Evolutionary conservation across 2,329 filamentous ascomycete genomes (phyloP).

Genomic region (Aspergillus quadricinctus): DNA sequence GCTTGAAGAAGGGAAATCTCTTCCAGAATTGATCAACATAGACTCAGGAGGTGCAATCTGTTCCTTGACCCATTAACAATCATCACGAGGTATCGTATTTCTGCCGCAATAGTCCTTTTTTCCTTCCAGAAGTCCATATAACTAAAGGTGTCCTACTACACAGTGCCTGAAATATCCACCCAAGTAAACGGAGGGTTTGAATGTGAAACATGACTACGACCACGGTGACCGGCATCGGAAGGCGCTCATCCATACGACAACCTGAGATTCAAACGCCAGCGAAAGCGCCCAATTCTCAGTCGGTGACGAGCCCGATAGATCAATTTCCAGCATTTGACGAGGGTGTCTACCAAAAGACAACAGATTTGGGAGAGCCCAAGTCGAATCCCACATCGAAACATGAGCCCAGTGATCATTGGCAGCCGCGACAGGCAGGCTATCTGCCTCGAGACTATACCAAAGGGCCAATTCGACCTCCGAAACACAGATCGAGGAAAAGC

Average conservation of each 20-base stretch:
- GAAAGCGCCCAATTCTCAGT: constrained; percentile 25
- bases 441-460: constrained; percentile 41
- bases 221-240: constrained; percentile 36
- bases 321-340: constrained; percentile 43
- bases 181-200: neutral
- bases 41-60: neutral
- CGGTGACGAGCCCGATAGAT: constrained; percentile 34
- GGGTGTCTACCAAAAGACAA: constrained; percentile 27
- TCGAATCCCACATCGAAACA: constrained; percentile 27
- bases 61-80: neutral
- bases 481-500: constrained; percentile 76
- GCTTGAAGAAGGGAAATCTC: neutral
- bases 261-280: constrained; percentile 30
- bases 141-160: neutral
- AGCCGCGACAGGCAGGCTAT: constrained; percentile 53
- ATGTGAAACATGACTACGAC: constrained; percentile 36
- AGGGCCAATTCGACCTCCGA: constrained; percentile 27
- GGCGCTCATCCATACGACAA: constrained; percentile 36
- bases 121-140: neutral
- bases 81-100: neutral
- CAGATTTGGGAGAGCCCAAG: constrained; percentile 22
- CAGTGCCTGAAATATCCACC: neutral
- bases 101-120: neutral
- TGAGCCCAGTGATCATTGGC: constrained; percentile 54
- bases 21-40: neutral